Conservation (phyloP, 2,329 filamentous ascomycete species). For the Penicillium sp. region DNA sequence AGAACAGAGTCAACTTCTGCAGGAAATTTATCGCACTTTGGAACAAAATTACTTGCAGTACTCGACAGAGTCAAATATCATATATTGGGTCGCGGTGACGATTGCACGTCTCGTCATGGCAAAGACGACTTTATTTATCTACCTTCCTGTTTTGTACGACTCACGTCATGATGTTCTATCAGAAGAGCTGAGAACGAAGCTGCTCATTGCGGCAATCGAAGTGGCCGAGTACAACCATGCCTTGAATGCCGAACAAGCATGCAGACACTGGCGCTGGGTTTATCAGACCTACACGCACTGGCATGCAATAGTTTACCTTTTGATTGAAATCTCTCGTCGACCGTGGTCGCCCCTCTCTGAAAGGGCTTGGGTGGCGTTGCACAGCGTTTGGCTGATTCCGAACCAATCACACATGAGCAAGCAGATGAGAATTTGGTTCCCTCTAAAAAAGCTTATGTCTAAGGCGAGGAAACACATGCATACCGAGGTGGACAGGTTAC, state of each 20-base stretch:
- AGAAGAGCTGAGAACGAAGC: slow-evolving; percentile 34
- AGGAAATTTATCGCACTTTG: slow-evolving; percentile 46
- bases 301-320: slow-evolving; percentile 57
- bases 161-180: slow-evolving; percentile 31
- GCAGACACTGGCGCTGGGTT: slow-evolving; percentile 57
- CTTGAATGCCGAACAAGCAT: slow-evolving; percentile 51
- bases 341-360: slow-evolving; percentile 49
- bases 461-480: slow-evolving; percentile 33
- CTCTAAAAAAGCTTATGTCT: slow-evolving; percentile 31
- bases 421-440: slow-evolving; percentile 36
- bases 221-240: slow-evolving; percentile 52
- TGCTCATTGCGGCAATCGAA: slow-evolving; percentile 41
- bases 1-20: slow-evolving; percentile 47
- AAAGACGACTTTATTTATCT: slow-evolving; percentile 50
- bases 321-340: slow-evolving; percentile 51
- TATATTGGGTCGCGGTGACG: slow-evolving; percentile 52
- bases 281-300: slow-evolving; percentile 61
- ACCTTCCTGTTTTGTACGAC: slow-evolving; percentile 52
- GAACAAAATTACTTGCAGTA: slow-evolving; percentile 47
- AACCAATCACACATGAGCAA: slow-evolving; percentile 29
- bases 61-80: slow-evolving; percentile 38
- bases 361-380: slow-evolving; percentile 49
- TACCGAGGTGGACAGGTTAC: slow-evolving; percentile 31
- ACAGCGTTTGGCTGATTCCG: slow-evolving; percentile 44
- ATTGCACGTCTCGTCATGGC: slow-evolving; percentile 39